Conservation (phyloP, 2,329 filamentous ascomycete species). For the Aspergillus luchuensis region DNA sequence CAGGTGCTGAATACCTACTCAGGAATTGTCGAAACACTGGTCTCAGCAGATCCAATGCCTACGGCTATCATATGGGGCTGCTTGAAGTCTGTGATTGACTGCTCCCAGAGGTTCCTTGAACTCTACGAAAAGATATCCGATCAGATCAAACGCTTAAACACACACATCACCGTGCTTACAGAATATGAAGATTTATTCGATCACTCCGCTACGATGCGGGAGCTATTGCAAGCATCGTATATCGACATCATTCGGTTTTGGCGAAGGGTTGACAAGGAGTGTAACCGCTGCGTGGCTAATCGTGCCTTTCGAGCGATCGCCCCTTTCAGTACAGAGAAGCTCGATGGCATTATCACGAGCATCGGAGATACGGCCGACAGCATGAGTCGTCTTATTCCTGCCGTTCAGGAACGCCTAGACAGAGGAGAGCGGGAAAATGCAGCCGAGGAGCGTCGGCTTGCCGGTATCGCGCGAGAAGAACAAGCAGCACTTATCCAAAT, state of each 20-base stretch:
- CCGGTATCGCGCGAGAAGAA: constrained; percentile 3
- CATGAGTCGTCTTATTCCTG: not conserved
- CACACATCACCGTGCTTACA: not conserved
- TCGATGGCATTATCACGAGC: not conserved
- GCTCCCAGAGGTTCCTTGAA: not conserved
- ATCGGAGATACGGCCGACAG: not conserved
- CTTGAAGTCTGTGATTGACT: not conserved
- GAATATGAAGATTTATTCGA: constrained; percentile 5
- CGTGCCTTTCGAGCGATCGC: not conserved
- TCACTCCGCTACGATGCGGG: not conserved
- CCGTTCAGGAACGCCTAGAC: not conserved
- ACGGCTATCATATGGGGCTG: not conserved
- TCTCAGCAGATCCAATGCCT: not conserved
- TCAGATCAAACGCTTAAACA: not conserved
- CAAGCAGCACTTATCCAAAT: not conserved
- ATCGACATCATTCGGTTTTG: constrained; percentile 1
- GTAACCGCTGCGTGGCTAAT: not conserved
- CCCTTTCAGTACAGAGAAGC: not conserved
- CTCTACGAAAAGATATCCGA: not conserved
- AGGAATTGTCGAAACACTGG: not conserved
- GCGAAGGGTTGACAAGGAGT: not conserved
- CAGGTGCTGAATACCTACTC: not conserved
- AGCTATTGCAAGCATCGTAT: not conserved
- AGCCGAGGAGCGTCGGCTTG: constrained; percentile 2
- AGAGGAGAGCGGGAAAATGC: not conserved